Evolutionary conservation across 2,329 filamentous ascomycete genomes (phyloP).

Genomic region (Cytospora schulzeri): DNA sequence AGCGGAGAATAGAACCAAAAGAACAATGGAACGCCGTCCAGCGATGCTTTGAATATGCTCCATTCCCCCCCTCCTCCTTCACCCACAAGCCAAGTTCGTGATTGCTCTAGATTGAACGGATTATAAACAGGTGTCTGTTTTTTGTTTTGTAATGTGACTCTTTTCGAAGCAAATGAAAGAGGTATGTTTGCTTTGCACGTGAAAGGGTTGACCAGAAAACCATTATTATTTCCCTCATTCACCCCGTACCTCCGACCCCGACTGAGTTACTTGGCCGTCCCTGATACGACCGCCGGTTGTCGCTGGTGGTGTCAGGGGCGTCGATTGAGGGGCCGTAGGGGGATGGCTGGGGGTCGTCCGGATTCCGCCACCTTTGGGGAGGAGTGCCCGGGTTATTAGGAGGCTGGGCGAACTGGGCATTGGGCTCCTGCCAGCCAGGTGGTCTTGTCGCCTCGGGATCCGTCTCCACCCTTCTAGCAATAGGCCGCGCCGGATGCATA

Average conservation of each 20-base stretch:
- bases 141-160: slow-evolving; percentile 1
- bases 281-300: slow-evolving; percentile 55
- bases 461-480: slow-evolving; percentile 74
- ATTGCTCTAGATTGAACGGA: slow-evolving; percentile 26
- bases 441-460: slow-evolving; percentile 58
- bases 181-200: slow-evolving; percentile 7
- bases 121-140: slow-evolving; percentile 26
- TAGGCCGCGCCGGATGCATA: slow-evolving; percentile 56
- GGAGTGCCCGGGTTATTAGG: slow-evolving; percentile 48
- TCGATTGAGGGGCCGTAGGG: slow-evolving; percentile 51
- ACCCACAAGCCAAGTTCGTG: slow-evolving; percentile 8
- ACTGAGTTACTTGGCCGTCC: slow-evolving; percentile 52
- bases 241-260: slow-evolving; percentile 51
- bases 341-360: slow-evolving; percentile 47
- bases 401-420: slow-evolving; percentile 42
- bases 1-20: slow-evolving; percentile 29
- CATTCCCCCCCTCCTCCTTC: slow-evolving; percentile 9
- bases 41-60: slow-evolving; percentile 27
- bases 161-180: slow-evolving; percentile 16
- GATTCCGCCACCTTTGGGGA: slow-evolving; percentile 48
- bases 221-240: slow-evolving; percentile 26
- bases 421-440: slow-evolving; percentile 69
- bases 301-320: slow-evolving; percentile 46
- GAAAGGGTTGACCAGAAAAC: slow-evolving; percentile 4
- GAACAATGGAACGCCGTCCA: slow-evolving; percentile 27